phyloP scores from a whole-genome alignment of 1,284 basidiomycete species.

The Cutaneotrichosporon cavernicola region DNA sequence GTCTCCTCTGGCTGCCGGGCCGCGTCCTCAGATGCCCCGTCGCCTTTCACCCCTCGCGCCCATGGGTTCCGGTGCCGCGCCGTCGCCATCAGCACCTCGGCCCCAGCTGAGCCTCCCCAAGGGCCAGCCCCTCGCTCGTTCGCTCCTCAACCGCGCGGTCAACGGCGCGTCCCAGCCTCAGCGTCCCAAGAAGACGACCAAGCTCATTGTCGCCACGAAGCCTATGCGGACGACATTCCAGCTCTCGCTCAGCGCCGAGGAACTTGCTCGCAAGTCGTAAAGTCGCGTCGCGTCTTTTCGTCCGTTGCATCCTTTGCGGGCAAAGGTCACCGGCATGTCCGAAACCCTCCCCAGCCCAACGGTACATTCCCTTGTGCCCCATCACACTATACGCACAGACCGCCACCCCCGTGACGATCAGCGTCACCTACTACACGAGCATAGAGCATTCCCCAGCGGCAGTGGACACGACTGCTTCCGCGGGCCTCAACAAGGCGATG shows the following conservation, averaged over 20 bases:
- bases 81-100: slow-evolving; percentile 6
- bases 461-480: background rate
- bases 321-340: background rate
- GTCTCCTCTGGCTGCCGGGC: slow-evolving; percentile 11
- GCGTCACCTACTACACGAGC: slow-evolving; percentile 4
- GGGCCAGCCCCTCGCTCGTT: slow-evolving; percentile 43
- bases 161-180: slow-evolving; percentile 11
- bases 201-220: slow-evolving; percentile 50
- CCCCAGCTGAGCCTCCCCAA: slow-evolving; percentile 30
- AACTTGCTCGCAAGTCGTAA: slow-evolving; percentile 33
- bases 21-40: slow-evolving; percentile 8
- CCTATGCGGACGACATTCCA: slow-evolving; percentile 48
- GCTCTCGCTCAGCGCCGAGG: slow-evolving; percentile 42
- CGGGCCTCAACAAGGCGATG: background rate
- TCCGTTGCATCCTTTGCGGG: background rate
- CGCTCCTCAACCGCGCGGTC: slow-evolving; percentile 39
- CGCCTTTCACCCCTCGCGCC: slow-evolving; percentile 11
- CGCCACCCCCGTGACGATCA: background rate
- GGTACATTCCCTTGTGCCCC: background rate
- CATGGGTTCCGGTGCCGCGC: background rate
- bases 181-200: slow-evolving; percentile 32
- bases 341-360: background rate
- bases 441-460: slow-evolving; percentile 5
- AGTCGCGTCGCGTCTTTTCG: background rate
- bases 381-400: background rate